Conservation (phyloP, 2,329 filamentous ascomycete species). For the Xylaria arbuscula region DNA sequence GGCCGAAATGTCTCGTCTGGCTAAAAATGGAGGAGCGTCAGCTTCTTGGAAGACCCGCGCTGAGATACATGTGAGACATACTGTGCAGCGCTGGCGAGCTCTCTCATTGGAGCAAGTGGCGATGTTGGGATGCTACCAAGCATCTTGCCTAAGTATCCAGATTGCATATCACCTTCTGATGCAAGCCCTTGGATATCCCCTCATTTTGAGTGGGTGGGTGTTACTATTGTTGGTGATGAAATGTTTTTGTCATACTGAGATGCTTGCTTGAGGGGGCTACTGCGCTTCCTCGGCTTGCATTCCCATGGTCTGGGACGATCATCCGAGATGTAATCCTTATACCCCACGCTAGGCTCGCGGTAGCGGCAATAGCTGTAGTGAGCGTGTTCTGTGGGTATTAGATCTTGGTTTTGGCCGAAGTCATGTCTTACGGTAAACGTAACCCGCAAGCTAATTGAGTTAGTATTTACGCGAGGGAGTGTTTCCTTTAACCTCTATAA, state of each 20-base stretch:
- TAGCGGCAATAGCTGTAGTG: not conserved
- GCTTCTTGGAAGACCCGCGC: not conserved
- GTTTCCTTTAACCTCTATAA: slow-evolving; percentile 19
- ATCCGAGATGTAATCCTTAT: slow-evolving; percentile 11
- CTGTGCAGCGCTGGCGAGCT: slow-evolving; percentile 10
- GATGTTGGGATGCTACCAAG: slow-evolving; percentile 14
- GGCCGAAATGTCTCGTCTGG: slow-evolving; percentile 21
- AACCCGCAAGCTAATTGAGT: not conserved
- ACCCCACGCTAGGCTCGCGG: slow-evolving; percentile 23
- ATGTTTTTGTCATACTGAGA: not conserved
- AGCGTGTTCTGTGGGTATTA: slow-evolving; percentile 15
- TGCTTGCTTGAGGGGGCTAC: slow-evolving; percentile 8
- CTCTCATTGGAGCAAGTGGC: slow-evolving; percentile 28
- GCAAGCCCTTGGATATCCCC: slow-evolving; percentile 11
- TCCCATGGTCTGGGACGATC: slow-evolving; percentile 13
- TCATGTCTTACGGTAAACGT: slow-evolving; percentile 11
- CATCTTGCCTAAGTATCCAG: slow-evolving; percentile 30
- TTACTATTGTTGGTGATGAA: slow-evolving; percentile 10
- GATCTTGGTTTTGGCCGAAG: slow-evolving; percentile 7
- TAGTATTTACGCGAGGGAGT: slow-evolving; percentile 14
- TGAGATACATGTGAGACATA: slow-evolving; percentile 15
- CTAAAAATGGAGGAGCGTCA: slow-evolving; percentile 15
- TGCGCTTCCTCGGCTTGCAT: slow-evolving; percentile 5
- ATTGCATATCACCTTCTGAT: slow-evolving; percentile 17
- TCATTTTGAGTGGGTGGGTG: slow-evolving; percentile 9